Evolutionary conservation across 306 rosid genomes (phyloP), one percentile per base, ranked within the genome.

Genomic region (Castanopsis chinensis): DNA sequence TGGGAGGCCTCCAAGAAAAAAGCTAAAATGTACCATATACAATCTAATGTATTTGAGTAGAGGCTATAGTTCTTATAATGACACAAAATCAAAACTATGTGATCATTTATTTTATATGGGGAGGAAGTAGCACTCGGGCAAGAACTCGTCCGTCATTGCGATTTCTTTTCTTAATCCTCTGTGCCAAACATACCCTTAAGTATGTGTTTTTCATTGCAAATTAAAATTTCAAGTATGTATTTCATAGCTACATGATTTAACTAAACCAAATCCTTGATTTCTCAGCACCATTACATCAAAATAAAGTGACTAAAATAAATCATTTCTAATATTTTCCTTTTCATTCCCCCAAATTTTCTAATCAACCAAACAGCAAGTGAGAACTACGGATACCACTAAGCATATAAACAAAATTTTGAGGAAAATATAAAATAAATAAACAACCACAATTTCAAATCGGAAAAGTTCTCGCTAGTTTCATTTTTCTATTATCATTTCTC

Each of bases 401-500:
- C 69, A 28, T 20, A 58, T 21, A 41, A 32, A 32, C 1, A 32
- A 32, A 32, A 32, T 0, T 32, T 32, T 32, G 7, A 41, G 1
- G 45, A 5, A 27, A 11, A 61, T 3, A 27, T 27, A 8, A 25
- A 60, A 3, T 17, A 60, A 18, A 49, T 41, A 37, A 41, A 8
- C 2, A 35, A 35, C 45, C 45, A 41, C 45, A 27, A 63, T 67
- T 67, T 18, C 6, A 67, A 30, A 14, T 8, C 71, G 5, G 13
- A 33, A 49, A 49, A 67, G 4, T 19, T 67, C 43, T 13, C 15
- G 14, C 27, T 33, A 7, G 35, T 67, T 67, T 67, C 71, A 67
- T 27, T 19, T 21, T 15, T 12, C 49, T n/a, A 28, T 21, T 23
- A 55, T 21, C 74, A 49, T 78, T 69, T 74, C 81, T 78, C 68